Conservation (phyloP, 2,329 filamentous ascomycete species). For the Fusarium mexicanum region DNA sequence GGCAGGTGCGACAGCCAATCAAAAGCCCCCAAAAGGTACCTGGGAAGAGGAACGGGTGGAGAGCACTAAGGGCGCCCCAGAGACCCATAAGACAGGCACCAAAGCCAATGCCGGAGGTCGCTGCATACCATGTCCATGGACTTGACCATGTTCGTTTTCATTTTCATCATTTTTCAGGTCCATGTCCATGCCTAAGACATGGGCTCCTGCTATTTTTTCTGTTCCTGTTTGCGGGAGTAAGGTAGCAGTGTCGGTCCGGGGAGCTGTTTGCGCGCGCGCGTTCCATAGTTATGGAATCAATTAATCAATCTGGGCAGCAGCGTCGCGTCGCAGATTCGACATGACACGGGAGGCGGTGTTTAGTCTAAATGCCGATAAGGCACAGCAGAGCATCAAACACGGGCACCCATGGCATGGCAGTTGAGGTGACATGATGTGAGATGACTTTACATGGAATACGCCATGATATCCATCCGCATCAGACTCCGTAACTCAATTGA, state of each 20-base stretch:
- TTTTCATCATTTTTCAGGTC: conserved; percentile 11
- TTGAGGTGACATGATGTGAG: neutral
- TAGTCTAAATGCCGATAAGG: conserved; percentile 2
- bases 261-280: neutral
- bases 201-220: conserved; percentile 3
- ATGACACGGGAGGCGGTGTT: neutral
- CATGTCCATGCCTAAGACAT: conserved; percentile 6
- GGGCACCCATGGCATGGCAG: neutral
- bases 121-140: conserved; percentile 31
- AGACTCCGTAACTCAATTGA: conserved; percentile 24
- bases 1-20: conserved; percentile 21
- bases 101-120: conserved; percentile 38
- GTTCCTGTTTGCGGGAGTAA: neutral
- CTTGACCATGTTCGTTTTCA: conserved; percentile 19
- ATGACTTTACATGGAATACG: conserved; percentile 2
- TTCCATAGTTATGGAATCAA: conserved; percentile 7
- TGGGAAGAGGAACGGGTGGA: conserved; percentile 32
- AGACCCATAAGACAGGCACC: conserved; percentile 34
- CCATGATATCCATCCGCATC: conserved; percentile 11
- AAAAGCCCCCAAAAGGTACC: conserved; percentile 10
- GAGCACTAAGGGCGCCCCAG: conserved; percentile 11
- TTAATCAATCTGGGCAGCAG: neutral
- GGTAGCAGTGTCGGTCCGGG: neutral
- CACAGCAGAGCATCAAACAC: neutral
- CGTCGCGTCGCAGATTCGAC: neutral